Percentiles rank a stretch among this genome's conserved stretches.
Evolutionary conservation across 1,284 basidiomycete genomes (phyloP).

Genomic region (Apiotrichum akiyoshidainum): DNA sequence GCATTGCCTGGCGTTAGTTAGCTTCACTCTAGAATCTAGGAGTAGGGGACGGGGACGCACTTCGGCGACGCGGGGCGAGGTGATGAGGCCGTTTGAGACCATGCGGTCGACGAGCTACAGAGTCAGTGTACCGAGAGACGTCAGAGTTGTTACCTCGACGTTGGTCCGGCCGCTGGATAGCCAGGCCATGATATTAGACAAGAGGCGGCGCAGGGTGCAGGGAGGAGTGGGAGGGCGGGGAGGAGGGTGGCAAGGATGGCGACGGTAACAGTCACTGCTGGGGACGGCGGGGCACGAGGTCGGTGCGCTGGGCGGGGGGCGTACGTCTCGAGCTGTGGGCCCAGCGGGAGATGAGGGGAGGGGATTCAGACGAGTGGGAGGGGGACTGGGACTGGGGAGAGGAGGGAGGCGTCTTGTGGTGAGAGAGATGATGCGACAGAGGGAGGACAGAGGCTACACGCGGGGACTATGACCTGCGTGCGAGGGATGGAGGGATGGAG

Average conservation of each 20-base stretch:
- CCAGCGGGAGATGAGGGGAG: too few relatives aligned
- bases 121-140: background rate
- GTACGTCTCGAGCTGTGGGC: too few relatives aligned
- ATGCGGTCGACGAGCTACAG: conserved; percentile 44
- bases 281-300: background rate
- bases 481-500: background rate
- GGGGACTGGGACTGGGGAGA: too few relatives aligned
- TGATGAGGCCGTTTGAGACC: conserved; percentile 34
- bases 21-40: too few relatives aligned
- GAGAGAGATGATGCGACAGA: too few relatives aligned
- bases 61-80: conserved; percentile 33
- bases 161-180: conserved; percentile 39
- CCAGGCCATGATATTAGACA: conserved; percentile 40
- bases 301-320: too few relatives aligned
- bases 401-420: too few relatives aligned
- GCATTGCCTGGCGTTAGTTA: conserved; percentile 42
- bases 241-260: background rate
- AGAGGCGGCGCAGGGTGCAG: too few relatives aligned
- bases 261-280: background rate
- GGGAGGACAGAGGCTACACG: too few relatives aligned
- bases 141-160: conserved; percentile 28
- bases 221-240: background rate
- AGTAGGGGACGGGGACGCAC: too few relatives aligned
- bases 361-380: too few relatives aligned
- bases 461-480: too few relatives aligned